Percentiles rank a stretch among this genome's conserved stretches.
phyloP scores from a whole-genome alignment of 1,139 yeast species.

The Scheffersomyces illinoinensis region DNA sequence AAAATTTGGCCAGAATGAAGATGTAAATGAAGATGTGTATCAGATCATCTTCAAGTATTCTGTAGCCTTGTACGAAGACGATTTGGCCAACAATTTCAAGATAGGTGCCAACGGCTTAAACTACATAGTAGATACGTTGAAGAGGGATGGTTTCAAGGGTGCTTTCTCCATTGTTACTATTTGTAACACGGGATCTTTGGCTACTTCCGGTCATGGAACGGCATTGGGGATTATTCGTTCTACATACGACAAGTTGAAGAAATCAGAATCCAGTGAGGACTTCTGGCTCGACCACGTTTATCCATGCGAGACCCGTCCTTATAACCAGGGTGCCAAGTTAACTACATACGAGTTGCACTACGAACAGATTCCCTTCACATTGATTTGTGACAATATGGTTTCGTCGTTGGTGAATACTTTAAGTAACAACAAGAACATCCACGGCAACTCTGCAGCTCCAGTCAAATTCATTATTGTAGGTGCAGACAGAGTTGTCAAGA shows the following conservation, averaged over 20 bases:
- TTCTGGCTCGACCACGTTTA: conserved; percentile 67
- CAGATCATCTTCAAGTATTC: conserved; percentile 51
- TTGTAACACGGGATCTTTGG: conserved; percentile 85
- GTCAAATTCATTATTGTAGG: conserved; percentile 92
- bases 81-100: conserved; percentile 68
- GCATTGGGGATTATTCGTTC: conserved; percentile 91
- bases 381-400: conserved; percentile 91
- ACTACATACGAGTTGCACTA: conserved; percentile 89
- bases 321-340: conserved; percentile 92
- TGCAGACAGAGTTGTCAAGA: conserved; percentile 89
- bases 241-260: conserved; percentile 46
- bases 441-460: conserved; percentile 41
- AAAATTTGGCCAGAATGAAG: conserved; percentile 14
- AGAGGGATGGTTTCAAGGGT: conserved; percentile 53
- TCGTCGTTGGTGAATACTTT: conserved; percentile 61
- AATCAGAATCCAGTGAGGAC: conserved; percentile 23
- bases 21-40: conserved; percentile 31
- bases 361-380: conserved; percentile 83
- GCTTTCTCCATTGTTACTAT: conserved; percentile 83
- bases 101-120: conserved; percentile 82
- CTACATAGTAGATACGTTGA: conserved; percentile 55
- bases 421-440: conserved; percentile 9
- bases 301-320: conserved; percentile 94
- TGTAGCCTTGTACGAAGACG: conserved; percentile 66
- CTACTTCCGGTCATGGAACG: conserved; percentile 97